phyloP scores from a whole-genome alignment of 2,329 filamentous ascomycete genomes.

The Fusarium decemcellulare region DNA sequence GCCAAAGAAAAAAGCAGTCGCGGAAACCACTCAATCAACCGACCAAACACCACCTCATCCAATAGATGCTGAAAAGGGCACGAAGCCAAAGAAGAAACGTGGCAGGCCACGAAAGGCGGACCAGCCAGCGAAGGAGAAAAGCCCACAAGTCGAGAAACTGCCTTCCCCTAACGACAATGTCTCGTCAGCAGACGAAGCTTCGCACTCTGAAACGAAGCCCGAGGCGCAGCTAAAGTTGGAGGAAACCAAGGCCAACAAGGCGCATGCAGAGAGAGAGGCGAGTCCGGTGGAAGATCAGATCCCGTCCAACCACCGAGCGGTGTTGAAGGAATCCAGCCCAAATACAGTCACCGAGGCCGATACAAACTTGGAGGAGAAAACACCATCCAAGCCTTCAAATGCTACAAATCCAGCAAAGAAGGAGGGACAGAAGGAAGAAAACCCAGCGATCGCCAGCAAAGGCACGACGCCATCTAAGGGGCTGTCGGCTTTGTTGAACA shows the following conservation, averaged over 20 bases:
- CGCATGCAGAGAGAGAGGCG: neutral
- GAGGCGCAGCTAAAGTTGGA: neutral
- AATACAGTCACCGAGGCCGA: constrained; percentile 3
- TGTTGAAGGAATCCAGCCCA: constrained; percentile 27
- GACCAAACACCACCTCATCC: constrained; percentile 13
- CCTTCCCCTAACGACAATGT: constrained; percentile 8
- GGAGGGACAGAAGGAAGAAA: constrained; percentile 23
- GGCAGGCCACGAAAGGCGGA: constrained; percentile 60
- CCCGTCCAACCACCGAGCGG: neutral
- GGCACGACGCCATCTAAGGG: constrained; percentile 32
- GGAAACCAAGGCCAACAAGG: constrained; percentile 10
- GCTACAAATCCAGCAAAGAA: constrained; percentile 2
- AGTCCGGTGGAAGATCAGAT: neutral
- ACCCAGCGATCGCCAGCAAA: constrained; percentile 7
- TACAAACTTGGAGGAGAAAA: constrained; percentile 10
- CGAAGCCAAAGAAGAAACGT: constrained; percentile 53
- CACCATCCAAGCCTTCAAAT: constrained; percentile 7
- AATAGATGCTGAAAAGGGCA: constrained; percentile 19
- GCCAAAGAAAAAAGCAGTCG: constrained; percentile 47
- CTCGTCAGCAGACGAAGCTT: constrained; percentile 16
- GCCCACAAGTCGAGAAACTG: constrained; percentile 3
- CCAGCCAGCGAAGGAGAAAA: constrained; percentile 12
- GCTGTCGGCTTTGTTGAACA: constrained; percentile 45
- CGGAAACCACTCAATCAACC: constrained; percentile 23
- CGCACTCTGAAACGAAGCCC: constrained; percentile 14